These are phyloP conservation scores for Herpetomonas tarakana DNA, from an alignment of 208 protist species.

Conservation along the genomic window DNA sequence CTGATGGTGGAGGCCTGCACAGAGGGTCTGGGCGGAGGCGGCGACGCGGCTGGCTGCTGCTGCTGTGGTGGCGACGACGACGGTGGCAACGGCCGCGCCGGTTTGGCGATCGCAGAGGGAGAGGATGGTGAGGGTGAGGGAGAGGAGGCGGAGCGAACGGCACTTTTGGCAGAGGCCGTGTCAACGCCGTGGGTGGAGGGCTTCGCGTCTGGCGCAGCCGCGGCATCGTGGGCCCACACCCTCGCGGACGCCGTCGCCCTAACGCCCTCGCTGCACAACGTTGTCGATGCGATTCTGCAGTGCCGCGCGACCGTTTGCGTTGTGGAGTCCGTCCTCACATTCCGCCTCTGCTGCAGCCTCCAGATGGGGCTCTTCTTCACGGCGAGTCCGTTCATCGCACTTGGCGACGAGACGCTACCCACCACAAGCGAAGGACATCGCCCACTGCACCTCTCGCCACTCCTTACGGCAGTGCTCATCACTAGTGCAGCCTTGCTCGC, in stretches of 20 bases:
- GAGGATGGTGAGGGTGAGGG: not conserved
- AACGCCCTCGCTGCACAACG: slow-evolving; percentile 66
- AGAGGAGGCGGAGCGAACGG: not conserved
- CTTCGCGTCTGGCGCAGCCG: not conserved
- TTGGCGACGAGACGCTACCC: not conserved
- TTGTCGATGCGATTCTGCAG: slow-evolving; percentile 82
- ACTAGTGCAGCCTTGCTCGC: not conserved
- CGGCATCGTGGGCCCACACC: slow-evolving; percentile 40
- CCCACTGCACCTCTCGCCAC: not conserved
- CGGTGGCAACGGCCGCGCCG: too few relatives aligned
- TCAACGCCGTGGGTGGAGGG: not conserved
- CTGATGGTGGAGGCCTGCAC: slow-evolving; percentile 31
- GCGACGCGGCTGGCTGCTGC: slow-evolving; percentile 80
- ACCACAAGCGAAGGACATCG: not conserved
- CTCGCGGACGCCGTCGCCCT: slow-evolving; percentile 92
- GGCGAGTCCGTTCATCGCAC: not conserved
- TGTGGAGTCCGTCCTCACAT: slow-evolving; percentile 58
- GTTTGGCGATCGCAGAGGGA: too few relatives aligned
- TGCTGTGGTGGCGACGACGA: too few relatives aligned
- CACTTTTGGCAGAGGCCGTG: not conserved
- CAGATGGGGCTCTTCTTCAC: slow-evolving; percentile 20
- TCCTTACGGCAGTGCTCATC: not conserved
- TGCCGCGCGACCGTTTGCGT: slow-evolving; percentile 84
- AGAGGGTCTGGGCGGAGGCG: not conserved
- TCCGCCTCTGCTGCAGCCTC: slow-evolving; percentile 34